Evolutionary conservation across 768 basidiomycete genomes (phyloP).

Genomic region (Russula compacta): DNA sequence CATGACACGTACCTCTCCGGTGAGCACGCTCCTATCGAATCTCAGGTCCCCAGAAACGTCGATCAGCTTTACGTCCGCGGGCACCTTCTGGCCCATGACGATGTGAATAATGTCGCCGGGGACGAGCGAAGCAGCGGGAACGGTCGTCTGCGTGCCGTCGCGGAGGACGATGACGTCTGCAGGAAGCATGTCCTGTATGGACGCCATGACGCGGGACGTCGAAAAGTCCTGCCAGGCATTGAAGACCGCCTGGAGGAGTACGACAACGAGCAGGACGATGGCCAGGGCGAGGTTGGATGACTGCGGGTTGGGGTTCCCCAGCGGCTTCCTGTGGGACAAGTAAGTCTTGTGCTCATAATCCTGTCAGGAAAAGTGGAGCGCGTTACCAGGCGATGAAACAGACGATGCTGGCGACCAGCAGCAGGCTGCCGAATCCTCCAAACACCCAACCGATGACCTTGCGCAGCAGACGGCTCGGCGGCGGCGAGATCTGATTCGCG

Average conservation of each 20-base stretch:
- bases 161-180: constrained; percentile 55
- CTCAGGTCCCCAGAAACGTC: constrained; percentile 47
- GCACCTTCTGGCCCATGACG: constrained; percentile 57
- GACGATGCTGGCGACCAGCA: constrained; percentile 39
- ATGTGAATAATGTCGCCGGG: constrained; percentile 60
- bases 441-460: constrained; percentile 46
- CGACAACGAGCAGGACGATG: constrained; percentile 41
- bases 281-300: constrained; percentile 53
- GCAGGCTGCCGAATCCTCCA: constrained; percentile 42
- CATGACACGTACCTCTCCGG: constrained; percentile 42
- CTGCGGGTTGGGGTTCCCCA: constrained; percentile 45
- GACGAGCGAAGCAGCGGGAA: constrained; percentile 53
- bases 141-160: constrained; percentile 36
- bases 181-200: constrained; percentile 57
- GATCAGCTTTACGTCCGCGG: constrained; percentile 61
- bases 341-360: not conserved
- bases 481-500: constrained; percentile 43
- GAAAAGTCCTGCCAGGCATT: constrained; percentile 50
- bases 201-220: constrained; percentile 49
- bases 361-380: not conserved
- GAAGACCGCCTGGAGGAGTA: constrained; percentile 32
- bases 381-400: constrained; percentile 45
- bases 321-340: constrained; percentile 39
- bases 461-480: constrained; percentile 33
- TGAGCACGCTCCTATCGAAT: constrained; percentile 58